These are phyloP conservation scores for Cutaneotrichosporon cavernicola DNA, from an alignment of 1,284 basidiomycete genomes.

Conservation along the genomic window DNA sequence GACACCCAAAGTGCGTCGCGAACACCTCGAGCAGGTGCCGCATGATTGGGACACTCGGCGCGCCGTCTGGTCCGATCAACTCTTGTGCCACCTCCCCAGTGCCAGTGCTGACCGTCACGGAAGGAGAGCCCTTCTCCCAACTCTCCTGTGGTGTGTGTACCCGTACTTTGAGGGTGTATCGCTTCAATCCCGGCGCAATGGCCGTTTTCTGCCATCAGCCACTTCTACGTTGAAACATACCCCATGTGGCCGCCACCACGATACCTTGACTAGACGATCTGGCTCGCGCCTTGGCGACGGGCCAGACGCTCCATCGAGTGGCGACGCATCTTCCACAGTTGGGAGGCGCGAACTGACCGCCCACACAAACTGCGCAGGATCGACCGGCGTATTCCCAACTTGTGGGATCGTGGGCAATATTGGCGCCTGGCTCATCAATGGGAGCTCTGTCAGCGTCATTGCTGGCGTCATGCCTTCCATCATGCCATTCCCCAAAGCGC, in stretches of 20 bases:
- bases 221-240: background rate
- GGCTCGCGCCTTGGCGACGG: slow-evolving; percentile 17
- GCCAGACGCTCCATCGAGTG: background rate
- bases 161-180: slow-evolving; percentile 37
- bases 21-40: slow-evolving; percentile 36
- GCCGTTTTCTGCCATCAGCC: slow-evolving; percentile 29
- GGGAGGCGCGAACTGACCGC: slow-evolving; percentile 34
- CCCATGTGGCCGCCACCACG: slow-evolving; percentile 44
- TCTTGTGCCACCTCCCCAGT: slow-evolving; percentile 11
- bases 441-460: too few relatives aligned
- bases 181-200: slow-evolving; percentile 38
- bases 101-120: slow-evolving; percentile 1
- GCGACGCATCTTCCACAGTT: slow-evolving; percentile 32
- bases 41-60: slow-evolving; percentile 29
- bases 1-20: slow-evolving; percentile 34
- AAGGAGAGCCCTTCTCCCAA: slow-evolving; percentile 16
- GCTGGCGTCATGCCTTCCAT: too few relatives aligned
- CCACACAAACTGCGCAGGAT: slow-evolving; percentile 36
- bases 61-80: slow-evolving; percentile 26
- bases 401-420: background rate
- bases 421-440: background rate
- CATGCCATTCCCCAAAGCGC: too few relatives aligned
- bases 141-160: slow-evolving; percentile 26
- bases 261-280: slow-evolving; percentile 35
- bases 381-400: slow-evolving; percentile 11